Base-by-base conservation (phyloP, 768 basidiomycete genomes). In the Mycena albidolilacea region DNA sequence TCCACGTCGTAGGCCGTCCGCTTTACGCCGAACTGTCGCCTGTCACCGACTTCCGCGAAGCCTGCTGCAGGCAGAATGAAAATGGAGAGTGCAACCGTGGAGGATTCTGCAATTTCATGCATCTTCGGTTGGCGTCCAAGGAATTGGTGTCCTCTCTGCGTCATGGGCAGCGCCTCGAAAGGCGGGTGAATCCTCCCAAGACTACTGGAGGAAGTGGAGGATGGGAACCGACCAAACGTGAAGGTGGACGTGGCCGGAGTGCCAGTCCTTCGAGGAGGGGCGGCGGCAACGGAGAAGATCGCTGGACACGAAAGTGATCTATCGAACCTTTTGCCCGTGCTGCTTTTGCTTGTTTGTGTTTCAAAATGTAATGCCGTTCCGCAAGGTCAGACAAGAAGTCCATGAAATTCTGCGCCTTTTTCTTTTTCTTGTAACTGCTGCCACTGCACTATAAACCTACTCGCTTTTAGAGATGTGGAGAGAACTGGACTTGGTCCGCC, bases 101-200 rank as follows among this genome's bases (percentile, higher is more conserved):
- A 39, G 97, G 97, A 3, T 98, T 98, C 85, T 99, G 97, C 84
- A 99, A 99, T 82, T 99, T 99, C 80, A 98, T 98, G 96, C 97
- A 98, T 84, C 86, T 98, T 43, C 92, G 95, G 15, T 88, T 96
- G 23, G 95, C 97, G 6, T 94, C 96, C 39, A 91, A 93, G 79
- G 91, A 95, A 12, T 89, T 98, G 14, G 93, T 95, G 3, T 90
- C 89, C 55, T 90, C 93, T 9, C 85, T 98, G 66, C 90, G 91
- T 19, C 91, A 90, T 55, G 95, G 95, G 15, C 97, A 98, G 80
- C 88, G 94, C 52, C 77, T 98, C 43, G 96, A 97, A 76, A 87
- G 96, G 65, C 90, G 93, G 70, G 78, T 94, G 58, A 88, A 96
- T 77, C 95, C 94, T 8, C 77, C 84, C 14, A 92, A 91, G 78